These are phyloP conservation scores for Beauveria pseudobassiana DNA, from an alignment of 2,329 filamentous ascomycete genomes.

Conservation along the genomic window DNA sequence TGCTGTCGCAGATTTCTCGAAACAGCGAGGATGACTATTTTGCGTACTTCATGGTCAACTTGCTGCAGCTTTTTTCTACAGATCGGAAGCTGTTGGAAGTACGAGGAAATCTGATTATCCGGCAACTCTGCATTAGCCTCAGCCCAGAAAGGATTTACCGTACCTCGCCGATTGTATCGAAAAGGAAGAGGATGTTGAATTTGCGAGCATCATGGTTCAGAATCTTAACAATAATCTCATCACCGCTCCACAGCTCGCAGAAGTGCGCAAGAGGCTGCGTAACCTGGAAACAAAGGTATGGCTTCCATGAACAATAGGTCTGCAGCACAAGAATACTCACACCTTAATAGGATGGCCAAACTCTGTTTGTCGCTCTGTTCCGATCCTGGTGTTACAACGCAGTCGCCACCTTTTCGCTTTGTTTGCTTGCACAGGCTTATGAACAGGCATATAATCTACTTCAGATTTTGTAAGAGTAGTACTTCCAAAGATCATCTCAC, in stretches of 20 bases:
- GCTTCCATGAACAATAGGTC: background rate
- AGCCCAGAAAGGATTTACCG: conserved; percentile 94
- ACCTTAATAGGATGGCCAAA: conserved; percentile 69
- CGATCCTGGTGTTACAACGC: conserved; percentile 98
- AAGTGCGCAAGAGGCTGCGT: conserved; percentile 79
- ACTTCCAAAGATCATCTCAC: background rate
- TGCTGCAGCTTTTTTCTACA: conserved; percentile 91
- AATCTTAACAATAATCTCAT: conserved; percentile 99
- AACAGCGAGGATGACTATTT: conserved; percentile 98
- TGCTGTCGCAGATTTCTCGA: conserved; percentile 90
- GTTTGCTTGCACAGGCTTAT: conserved; percentile 91
- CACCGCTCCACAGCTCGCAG: conserved; percentile 87
- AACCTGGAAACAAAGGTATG: conserved; percentile 78
- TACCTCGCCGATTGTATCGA: conserved; percentile 95
- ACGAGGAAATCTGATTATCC: conserved; percentile 89
- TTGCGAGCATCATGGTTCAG: conserved; percentile 98
- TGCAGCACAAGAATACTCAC: background rate
- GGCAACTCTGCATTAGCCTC: conserved; percentile 85
- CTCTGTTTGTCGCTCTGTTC: conserved; percentile 90
- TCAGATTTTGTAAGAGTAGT: conserved; percentile 71
- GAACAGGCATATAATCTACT: conserved; percentile 95
- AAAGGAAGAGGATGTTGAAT: conserved; percentile 96
- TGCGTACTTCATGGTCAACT: conserved; percentile 94
- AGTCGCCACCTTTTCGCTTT: conserved; percentile 93
- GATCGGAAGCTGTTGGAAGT: conserved; percentile 87